Evolutionary conservation across 371 early-diverging fungal species (phyloP).

Genomic region (Mortierella sp.): DNA sequence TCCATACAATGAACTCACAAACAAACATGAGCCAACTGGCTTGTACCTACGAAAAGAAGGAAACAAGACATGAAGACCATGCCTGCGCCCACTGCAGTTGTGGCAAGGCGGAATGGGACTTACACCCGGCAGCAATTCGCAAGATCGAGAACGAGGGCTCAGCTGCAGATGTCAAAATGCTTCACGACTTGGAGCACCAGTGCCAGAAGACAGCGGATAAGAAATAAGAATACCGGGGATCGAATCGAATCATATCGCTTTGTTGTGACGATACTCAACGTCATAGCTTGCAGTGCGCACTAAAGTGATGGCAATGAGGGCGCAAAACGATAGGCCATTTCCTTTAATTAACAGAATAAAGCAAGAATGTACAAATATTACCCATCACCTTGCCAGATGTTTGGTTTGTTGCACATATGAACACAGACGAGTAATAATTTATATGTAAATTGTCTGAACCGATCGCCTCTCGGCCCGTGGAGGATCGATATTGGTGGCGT

Average conservation of each 20-base stretch:
- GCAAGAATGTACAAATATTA: too few species aligned
- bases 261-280: neutral
- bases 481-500: too few species aligned
- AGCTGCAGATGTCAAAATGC: constrained; percentile 12
- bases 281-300: neutral
- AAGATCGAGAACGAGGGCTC: constrained; percentile 42
- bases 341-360: too few species aligned
- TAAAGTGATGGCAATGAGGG: neutral
- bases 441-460: neutral
- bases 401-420: too few species aligned
- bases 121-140: constrained; percentile 35
- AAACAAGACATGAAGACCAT: neutral
- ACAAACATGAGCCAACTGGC: constrained; percentile 3
- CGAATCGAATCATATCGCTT: neutral
- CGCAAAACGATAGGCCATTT: too few species aligned
- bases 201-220: constrained; percentile 3
- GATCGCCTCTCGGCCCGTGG: neutral
- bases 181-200: constrained; percentile 34
- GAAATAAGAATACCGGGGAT: neutral
- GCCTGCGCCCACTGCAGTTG: constrained; percentile 6
- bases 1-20: constrained; percentile 9
- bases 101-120: constrained; percentile 40
- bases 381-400: too few species aligned
- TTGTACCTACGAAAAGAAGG: neutral
- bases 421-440: too few species aligned